Base-by-base conservation (phyloP, 2,329 filamentous ascomycete species). In the Helminthosporium solani region DNA sequence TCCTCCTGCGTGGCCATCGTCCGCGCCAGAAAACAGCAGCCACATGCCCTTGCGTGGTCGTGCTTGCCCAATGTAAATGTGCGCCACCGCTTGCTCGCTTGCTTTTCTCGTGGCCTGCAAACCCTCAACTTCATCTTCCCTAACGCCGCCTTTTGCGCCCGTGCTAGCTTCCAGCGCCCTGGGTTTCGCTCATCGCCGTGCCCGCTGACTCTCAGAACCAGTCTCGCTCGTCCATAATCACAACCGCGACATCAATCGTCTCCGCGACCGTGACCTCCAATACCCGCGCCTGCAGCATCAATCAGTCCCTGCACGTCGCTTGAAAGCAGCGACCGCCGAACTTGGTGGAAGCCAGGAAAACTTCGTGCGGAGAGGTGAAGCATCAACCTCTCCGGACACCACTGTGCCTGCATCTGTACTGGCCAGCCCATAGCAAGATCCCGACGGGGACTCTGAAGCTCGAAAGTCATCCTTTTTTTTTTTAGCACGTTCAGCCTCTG, bases 341-440 rank as follows among this genome's bases (percentile, higher is more conserved):
- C 39, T 42, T 47, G 47, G 34, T 46, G 34, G 19, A 40, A 36
- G 15, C 31, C 33, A 28, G 31, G 25, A 19, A 43, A 15, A 33
- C 19, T 46, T 52, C 60, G 70, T 72, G 67, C 70, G 70, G 70
- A 63, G 70, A 71, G 70, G 69, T 68, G 53, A 53, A 53, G 49
- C 40, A 45, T 60, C 53, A 54, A 65, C 70, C 69, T 72, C 69
- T 72, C 70, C 70, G 68, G 67, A 70, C 67, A 66, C 40, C 60
- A 27, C 53, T 57, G 55, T 52, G 40, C 49, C 51, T 52, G 53
- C 49, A 54, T 53, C 57, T 60, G 58, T 46, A 60, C 53, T 70
- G 65, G 63, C 44, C 55, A 58, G 58, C 52, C 53, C 47, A 43
- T 49, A 49, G 50, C 60, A 63, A 58, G 57, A 54, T 67, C 63